These are phyloP conservation scores for Sporothrix brasiliensis DNA, from an alignment of 2,329 filamentous ascomycete genomes.

Conservation along the genomic window DNA sequence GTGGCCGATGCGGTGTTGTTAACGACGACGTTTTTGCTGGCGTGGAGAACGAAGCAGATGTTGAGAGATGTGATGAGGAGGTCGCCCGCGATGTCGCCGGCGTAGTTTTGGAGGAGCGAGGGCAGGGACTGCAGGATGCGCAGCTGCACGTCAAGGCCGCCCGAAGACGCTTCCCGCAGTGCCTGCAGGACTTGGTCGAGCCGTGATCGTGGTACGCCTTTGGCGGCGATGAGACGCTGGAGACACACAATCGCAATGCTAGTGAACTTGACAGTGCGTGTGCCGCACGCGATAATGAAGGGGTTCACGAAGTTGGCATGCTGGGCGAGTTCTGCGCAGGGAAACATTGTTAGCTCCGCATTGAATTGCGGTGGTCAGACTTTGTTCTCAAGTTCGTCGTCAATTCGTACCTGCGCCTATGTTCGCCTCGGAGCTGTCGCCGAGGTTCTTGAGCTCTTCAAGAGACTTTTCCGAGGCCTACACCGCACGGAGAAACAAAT, in stretches of 20 bases:
- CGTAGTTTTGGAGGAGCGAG: constrained; percentile 87
- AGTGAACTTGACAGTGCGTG: constrained; percentile 87
- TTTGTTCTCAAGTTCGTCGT: neutral
- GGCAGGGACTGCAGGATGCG: constrained; percentile 94
- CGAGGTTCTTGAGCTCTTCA: constrained; percentile 79
- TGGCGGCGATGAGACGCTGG: constrained; percentile 81
- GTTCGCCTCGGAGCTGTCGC: constrained; percentile 74
- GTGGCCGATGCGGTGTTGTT: constrained; percentile 97
- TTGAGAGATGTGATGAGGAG: constrained; percentile 81
- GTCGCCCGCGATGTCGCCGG: constrained; percentile 76
- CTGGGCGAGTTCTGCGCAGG: constrained; percentile 73
- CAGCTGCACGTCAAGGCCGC: constrained; percentile 84
- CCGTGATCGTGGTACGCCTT: constrained; percentile 75
- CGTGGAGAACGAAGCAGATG: constrained; percentile 88
- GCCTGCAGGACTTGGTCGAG: constrained; percentile 87
- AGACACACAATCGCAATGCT: constrained; percentile 85
- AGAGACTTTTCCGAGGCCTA: constrained; percentile 92
- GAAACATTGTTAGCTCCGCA: neutral
- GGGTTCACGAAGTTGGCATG: constrained; percentile 85
- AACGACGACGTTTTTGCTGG: constrained; percentile 88
- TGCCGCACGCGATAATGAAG: constrained; percentile 89
- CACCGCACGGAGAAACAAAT: neutral
- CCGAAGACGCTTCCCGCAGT: constrained; percentile 79
- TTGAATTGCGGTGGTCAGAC: too few relatives aligned
- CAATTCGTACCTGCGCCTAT: constrained; percentile 63